Evolutionary conservation across 2,329 filamentous ascomycete species (phyloP).

Genomic region (Aspergillus quadricinctus): DNA sequence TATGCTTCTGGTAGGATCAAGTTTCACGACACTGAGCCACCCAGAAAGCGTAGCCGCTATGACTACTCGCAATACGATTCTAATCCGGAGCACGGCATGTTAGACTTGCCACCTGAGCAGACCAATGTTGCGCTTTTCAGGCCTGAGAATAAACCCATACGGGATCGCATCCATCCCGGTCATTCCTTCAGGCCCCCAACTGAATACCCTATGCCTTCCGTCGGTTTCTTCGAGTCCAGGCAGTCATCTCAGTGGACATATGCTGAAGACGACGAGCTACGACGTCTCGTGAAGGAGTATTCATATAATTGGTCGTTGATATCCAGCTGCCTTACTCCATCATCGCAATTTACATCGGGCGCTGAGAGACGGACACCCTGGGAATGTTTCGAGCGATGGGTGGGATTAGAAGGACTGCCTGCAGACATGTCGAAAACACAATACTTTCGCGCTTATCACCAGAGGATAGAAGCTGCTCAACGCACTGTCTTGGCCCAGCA

Average conservation of each 20-base stretch:
- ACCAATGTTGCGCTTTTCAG: constrained; percentile 82
- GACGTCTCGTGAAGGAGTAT: constrained; percentile 80
- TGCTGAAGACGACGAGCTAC: constrained; percentile 85
- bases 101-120: constrained; percentile 62
- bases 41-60: constrained; percentile 75
- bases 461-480: constrained; percentile 59
- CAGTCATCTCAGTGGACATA: constrained; percentile 87
- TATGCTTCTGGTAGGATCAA: constrained; percentile 78
- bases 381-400: constrained; percentile 98
- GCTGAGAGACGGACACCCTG: constrained; percentile 88
- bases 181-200: constrained; percentile 92
- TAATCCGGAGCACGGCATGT: constrained; percentile 50
- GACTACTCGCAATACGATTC: constrained; percentile 71
- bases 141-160: constrained; percentile 80
- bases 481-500: constrained; percentile 56
- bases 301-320: constrained; percentile 98
- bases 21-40: constrained; percentile 61
- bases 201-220: constrained; percentile 84
- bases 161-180: constrained; percentile 82
- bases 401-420: constrained; percentile 83
- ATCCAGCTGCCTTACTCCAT: constrained; percentile 69
- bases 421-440: constrained; percentile 92
- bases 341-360: constrained; percentile 75
- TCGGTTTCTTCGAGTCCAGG: constrained; percentile 84
- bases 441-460: constrained; percentile 78